Conservation (phyloP, 2,329 filamentous ascomycete genomes). For the Epichloe aotearoae region DNA sequence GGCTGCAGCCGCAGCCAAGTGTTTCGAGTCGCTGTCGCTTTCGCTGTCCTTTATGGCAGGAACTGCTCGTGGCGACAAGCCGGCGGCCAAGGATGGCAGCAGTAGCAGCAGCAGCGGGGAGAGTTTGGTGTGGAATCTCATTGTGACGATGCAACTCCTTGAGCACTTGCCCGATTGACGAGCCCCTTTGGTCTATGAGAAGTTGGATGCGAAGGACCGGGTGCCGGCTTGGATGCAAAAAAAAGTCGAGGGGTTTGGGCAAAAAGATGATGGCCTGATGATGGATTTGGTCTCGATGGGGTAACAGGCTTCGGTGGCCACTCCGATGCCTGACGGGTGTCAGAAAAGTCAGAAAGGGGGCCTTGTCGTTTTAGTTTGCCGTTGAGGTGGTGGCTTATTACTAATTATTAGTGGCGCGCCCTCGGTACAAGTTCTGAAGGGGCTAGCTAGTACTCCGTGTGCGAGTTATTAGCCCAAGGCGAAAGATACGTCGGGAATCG, state of each 20-base stretch:
- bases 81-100: slow-evolving; percentile 39
- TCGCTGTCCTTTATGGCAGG: slow-evolving; percentile 10
- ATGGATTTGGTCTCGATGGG: neutral
- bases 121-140: slow-evolving; percentile 44
- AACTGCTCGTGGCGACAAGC: slow-evolving; percentile 22
- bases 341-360: neutral
- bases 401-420: neutral
- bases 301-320: neutral
- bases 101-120: slow-evolving; percentile 48
- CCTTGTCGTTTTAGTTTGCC: neutral
- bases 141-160: slow-evolving; percentile 21
- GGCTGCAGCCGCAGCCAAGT: slow-evolving; percentile 10
- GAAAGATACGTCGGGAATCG: neutral
- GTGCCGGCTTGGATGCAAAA: neutral
- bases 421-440: neutral
- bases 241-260: neutral
- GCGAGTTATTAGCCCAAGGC: neutral
- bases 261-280: neutral
- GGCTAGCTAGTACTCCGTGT: neutral
- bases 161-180: neutral
- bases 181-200: neutral
- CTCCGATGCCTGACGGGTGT: neutral
- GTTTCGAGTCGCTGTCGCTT: slow-evolving; percentile 8
- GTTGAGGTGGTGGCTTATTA: neutral
- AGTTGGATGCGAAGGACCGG: neutral